Evolutionary conservation across 108 stramenopile species (phyloP).

Genomic region (Epithemia pelagica): DNA sequence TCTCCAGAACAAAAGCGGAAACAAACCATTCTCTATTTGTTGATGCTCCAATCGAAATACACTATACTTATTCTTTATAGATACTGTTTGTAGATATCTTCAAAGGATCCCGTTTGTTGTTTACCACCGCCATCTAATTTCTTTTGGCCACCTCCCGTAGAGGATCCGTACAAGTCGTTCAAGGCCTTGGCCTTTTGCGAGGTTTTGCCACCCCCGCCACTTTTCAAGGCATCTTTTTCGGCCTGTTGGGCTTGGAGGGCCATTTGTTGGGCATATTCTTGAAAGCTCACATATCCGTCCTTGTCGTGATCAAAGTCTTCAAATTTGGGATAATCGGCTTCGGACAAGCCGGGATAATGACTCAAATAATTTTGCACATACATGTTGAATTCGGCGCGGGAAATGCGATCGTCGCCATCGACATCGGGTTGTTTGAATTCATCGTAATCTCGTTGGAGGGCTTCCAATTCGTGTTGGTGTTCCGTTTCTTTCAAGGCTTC

Average conservation of each 20-base stretch:
- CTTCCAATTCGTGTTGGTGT: slow-evolving; percentile 73
- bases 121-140: not conserved
- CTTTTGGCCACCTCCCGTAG: not conserved
- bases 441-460: slow-evolving; percentile 91
- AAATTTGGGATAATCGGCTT: slow-evolving; percentile 92
- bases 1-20: too few relatives aligned
- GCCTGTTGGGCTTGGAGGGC: slow-evolving; percentile 78
- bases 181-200: slow-evolving; percentile 40
- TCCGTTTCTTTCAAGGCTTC: slow-evolving; percentile 45
- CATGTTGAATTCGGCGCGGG: slow-evolving; percentile 87
- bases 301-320: slow-evolving; percentile 94
- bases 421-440: slow-evolving; percentile 97
- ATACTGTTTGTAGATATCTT: slow-evolving; percentile 1
- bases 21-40: too few relatives aligned
- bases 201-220: not conserved
- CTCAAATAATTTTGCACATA: slow-evolving; percentile 91
- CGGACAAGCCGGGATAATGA: slow-evolving; percentile 86
- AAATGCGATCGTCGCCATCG: slow-evolving; percentile 92
- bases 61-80: too few relatives aligned
- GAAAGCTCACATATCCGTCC: slow-evolving; percentile 89
- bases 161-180: slow-evolving; percentile 23
- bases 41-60: too few relatives aligned
- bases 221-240: slow-evolving; percentile 47
- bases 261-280: slow-evolving; percentile 90
- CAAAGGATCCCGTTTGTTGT: not conserved